Evolutionary conservation across 176 grass and related monocot species (phyloP), one percentile per base, ranked within the genome.

Genomic region (Otatea glauca): DNA sequence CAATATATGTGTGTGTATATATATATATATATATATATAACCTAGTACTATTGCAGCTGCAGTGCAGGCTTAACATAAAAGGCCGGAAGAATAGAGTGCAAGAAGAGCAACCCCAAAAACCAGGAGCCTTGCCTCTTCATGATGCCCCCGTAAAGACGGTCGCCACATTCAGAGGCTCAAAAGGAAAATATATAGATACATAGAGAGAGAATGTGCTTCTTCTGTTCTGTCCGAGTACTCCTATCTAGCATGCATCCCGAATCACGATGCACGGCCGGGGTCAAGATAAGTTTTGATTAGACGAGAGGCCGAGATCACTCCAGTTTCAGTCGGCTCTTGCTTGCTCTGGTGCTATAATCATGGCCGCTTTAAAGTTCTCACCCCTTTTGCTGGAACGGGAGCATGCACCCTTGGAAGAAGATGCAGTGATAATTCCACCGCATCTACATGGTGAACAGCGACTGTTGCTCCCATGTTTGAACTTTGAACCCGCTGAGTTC

Each of bases 121-220:
- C 20, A 21, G 53, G 53, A 56, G 53, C 53, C 16, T 70, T 71
- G 71, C 66, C 39, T 53, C 27, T 5, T 51, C 25, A 83, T 78
- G 54, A 47, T 84, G 70, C 76, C 25, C 62, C 88, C 82, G 70
- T 74, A 81, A 85, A 89, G 77, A 74, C 59, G 25, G 38, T 47
- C 5, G 39, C 44, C 23, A 63, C 65, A 21, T 27, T 42, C 62
- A 38, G 35, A 68, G n/a, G 48, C 63, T 68, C 38, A 13, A 70
- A 83, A 62, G 80, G 2, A 64, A 42, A 29, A 10, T 12, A 14
- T 23, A 64, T 17, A 59, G n/a, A 51, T 17, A 15, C 23, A 9
- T 13, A 17, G 45, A 7, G 39, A 41, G 43, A 45, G 61, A 32
- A 65, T 65, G 44, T 63, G 81, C 45, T 74, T 16, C 41, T 75